Evolutionary conservation across 345 rosid genomes (phyloP).

Genomic region (Bretschneidera sinensis): DNA sequence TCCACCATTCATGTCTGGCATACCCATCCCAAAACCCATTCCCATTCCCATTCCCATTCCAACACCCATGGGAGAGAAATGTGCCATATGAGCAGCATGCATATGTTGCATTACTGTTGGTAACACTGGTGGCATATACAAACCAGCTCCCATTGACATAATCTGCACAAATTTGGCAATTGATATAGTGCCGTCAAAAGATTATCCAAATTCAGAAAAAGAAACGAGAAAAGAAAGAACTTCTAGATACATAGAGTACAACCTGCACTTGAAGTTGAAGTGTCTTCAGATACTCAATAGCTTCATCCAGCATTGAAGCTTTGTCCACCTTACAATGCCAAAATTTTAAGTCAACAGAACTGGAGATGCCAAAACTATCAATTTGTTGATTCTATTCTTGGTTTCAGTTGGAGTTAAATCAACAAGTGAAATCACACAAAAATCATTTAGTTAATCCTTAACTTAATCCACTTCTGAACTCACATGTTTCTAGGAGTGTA

Average conservation of each 20-base stretch:
- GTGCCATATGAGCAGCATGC: constrained; percentile 55
- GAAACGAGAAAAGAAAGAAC: neutral
- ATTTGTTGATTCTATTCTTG: constrained; percentile 7
- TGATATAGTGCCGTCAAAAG: constrained; percentile 4
- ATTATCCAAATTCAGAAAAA: constrained; percentile 13
- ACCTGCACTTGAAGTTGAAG: constrained; percentile 95
- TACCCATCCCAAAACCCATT: constrained; percentile 56
- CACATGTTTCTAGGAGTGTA: neutral
- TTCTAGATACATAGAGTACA: constrained; percentile 9
- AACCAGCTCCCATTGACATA: constrained; percentile 79
- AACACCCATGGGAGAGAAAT: constrained; percentile 39
- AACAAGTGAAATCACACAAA: neutral
- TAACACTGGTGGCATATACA: constrained; percentile 68
- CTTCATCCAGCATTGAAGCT: constrained; percentile 97
- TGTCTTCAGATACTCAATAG: constrained; percentile 84
- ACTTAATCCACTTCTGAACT: neutral
- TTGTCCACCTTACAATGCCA: constrained; percentile 67
- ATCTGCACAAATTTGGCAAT: constrained; percentile 39
- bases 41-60: constrained; percentile 82
- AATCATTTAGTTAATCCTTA: too few species aligned
- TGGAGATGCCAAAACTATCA: constrained; percentile 4
- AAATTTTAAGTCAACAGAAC: constrained; percentile 18
- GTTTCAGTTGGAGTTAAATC: constrained; percentile 2
- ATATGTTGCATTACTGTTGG: constrained; percentile 64
- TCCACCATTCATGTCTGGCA: constrained; percentile 47